A percentile compares a stretch with the other conserved stretches of the same genome.
phyloP scores from a whole-genome alignment of 148 eudicot genomes.

The Arbutus unedo region DNA sequence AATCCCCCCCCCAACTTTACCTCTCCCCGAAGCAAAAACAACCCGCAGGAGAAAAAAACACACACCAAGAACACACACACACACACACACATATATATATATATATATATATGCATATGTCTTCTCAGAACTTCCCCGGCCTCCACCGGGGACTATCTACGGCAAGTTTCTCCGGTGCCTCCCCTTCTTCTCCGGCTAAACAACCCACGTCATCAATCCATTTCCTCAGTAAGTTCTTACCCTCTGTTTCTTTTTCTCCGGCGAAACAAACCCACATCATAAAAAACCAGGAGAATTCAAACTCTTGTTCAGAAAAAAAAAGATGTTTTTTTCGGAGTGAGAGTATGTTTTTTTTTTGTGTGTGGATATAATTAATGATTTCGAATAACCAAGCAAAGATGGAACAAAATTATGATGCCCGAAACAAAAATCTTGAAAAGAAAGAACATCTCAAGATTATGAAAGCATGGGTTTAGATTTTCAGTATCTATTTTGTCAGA shows the following conservation, averaged over 20 bases:
- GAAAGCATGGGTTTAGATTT: conserved; percentile 8
- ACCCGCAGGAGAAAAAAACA: too few species aligned
- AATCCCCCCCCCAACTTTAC: background rate
- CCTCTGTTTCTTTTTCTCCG: background rate
- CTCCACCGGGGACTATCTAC: conserved; percentile 21
- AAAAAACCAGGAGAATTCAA: too few species aligned
- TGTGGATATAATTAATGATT: background rate
- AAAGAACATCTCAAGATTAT: background rate
- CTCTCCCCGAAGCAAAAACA: background rate
- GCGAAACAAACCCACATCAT: too few species aligned
- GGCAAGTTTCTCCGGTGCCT: background rate
- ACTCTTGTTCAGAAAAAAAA: too few species aligned
- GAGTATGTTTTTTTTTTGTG: background rate
- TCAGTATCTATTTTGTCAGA: conserved; percentile 8
- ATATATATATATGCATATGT: background rate
- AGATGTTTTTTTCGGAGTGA: background rate
- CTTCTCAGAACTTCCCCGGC: conserved; percentile 15
- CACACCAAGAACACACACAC: too few species aligned
- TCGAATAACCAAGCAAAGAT: background rate
- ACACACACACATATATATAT: too few species aligned
- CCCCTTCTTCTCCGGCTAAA: conserved; percentile 4
- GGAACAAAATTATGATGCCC: background rate
- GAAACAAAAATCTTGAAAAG: background rate
- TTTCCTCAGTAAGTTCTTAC: conserved; percentile 16
- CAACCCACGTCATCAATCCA: background rate